Percentiles rank a stretch among this genome's conserved stretches.
Conservation (phyloP, 2,329 filamentous ascomycete genomes). For the Penicillium sp. region DNA sequence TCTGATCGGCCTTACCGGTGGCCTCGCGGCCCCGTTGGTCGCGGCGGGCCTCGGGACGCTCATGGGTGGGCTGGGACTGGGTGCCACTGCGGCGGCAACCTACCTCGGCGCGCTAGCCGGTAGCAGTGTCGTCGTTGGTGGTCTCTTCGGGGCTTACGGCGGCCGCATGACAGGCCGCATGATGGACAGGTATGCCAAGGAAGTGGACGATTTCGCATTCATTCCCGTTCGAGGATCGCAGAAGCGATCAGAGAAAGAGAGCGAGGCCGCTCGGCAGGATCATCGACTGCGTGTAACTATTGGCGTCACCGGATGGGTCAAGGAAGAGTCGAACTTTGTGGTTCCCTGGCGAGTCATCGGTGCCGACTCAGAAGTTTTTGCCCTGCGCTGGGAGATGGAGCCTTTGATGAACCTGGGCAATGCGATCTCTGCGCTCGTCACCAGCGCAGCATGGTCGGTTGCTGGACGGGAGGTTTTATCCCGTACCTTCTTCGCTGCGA, state of each 20-base stretch:
- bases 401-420: conserved; percentile 73
- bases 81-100: conserved; percentile 69
- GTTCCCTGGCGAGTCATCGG: conserved; percentile 77
- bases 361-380: conserved; percentile 72
- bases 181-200: conserved; percentile 81
- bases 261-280: conserved; percentile 48
- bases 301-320: conserved; percentile 78
- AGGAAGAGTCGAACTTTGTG: conserved; percentile 66
- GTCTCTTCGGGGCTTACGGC: conserved; percentile 88
- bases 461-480: conserved; percentile 74
- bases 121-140: conserved; percentile 74
- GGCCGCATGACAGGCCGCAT: conserved; percentile 78
- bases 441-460: conserved; percentile 71
- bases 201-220: conserved; percentile 86
- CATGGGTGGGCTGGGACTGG: conserved; percentile 73
- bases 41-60: conserved; percentile 76
- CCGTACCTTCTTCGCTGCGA: conserved; percentile 64
- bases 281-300: conserved; percentile 77
- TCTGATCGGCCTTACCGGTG: conserved; percentile 77
- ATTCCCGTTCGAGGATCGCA: conserved; percentile 63
- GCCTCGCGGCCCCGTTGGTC: conserved; percentile 72
- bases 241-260: conserved; percentile 42
- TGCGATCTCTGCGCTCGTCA: conserved; percentile 72
- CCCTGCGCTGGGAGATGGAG: conserved; percentile 77
- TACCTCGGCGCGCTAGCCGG: conserved; percentile 78